Percentiles rank a stretch among this genome's conserved stretches.
Conservation (phyloP, 331 rosid genomes). For the Quercus phellos region DNA sequence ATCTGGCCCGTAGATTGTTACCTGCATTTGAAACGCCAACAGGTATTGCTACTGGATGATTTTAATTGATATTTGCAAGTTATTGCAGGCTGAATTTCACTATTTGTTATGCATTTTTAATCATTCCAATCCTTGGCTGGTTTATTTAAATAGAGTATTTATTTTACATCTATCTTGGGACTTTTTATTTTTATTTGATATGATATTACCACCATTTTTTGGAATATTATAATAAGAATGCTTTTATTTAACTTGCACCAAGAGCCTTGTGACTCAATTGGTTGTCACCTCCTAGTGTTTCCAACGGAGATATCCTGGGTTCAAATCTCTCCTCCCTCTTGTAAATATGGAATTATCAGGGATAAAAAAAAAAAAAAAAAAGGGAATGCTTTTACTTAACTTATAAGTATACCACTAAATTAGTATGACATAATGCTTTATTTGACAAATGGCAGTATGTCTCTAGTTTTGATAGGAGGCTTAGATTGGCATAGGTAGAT, state of each 20-base stretch:
- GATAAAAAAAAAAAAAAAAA: too few species aligned
- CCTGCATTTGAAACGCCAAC: conserved; percentile 98
- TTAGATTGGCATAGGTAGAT: background rate
- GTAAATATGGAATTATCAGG: too few species aligned
- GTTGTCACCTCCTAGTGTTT: too few species aligned
- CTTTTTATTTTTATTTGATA: conserved; percentile 12
- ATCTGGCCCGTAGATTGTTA: conserved; percentile 80
- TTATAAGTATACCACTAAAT: background rate
- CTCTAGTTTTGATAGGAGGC: background rate
- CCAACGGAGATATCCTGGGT: too few species aligned
- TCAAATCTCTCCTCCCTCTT: too few species aligned
- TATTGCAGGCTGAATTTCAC: conserved; percentile 6
- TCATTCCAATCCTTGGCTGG: background rate
- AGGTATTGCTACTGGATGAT: conserved; percentile 43
- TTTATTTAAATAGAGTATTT: background rate
- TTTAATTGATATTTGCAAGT: conserved; percentile 3
- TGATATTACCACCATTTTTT: background rate
- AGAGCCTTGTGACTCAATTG: too few species aligned
- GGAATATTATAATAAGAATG: background rate
- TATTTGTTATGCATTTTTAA: conserved; percentile 6
- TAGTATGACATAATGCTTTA: background rate
- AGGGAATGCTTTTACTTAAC: background rate
- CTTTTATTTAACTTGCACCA: background rate
- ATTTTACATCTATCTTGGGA: background rate
- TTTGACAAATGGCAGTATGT: background rate